A percentile compares a stretch with the other conserved stretches of the same genome.
Evolutionary conservation across 345 rosid genomes (phyloP).

Genomic region (Crucihimalaya himalaica): DNA sequence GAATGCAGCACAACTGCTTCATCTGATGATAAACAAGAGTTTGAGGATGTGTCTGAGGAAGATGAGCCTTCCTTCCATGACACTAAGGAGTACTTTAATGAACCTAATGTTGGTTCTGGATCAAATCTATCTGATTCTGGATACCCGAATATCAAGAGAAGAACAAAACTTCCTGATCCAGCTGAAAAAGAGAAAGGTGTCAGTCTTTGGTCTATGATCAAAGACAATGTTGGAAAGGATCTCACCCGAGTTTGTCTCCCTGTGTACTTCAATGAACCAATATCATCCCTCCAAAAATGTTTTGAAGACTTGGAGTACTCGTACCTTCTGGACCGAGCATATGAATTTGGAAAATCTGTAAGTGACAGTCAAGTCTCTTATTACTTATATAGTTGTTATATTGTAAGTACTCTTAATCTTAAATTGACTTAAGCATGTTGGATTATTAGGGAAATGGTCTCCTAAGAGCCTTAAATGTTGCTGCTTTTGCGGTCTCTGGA

Average conservation of each 20-base stretch:
- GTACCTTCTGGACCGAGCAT: constrained; percentile 84
- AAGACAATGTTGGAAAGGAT: constrained; percentile 98
- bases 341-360: constrained; percentile 81
- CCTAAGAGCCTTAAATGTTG: constrained; percentile 74
- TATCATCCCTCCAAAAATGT: constrained; percentile 96
- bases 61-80: constrained; percentile 78
- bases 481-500: constrained; percentile 97
- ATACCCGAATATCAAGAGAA: constrained; percentile 55
- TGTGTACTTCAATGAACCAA: constrained; percentile 95
- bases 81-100: constrained; percentile 66
- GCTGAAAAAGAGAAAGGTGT: constrained; percentile 96
- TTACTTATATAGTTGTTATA: not conserved
- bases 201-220: constrained; percentile 98
- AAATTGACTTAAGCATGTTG: constrained; percentile 18
- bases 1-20: constrained; percentile 98
- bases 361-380: constrained; percentile 31
- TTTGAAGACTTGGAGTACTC: constrained; percentile 97
- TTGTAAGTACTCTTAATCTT: constrained; percentile 12
- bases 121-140: constrained; percentile 39
- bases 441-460: constrained; percentile 72
- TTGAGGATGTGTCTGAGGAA: constrained; percentile 84
- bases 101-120: constrained; percentile 46
- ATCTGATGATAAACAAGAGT: constrained; percentile 92
- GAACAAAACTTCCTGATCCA: constrained; percentile 88
- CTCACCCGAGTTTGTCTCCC: constrained; percentile 96